These are phyloP conservation scores for Amauroascus niger DNA, from an alignment of 2,329 filamentous ascomycete species.

Conservation along the genomic window DNA sequence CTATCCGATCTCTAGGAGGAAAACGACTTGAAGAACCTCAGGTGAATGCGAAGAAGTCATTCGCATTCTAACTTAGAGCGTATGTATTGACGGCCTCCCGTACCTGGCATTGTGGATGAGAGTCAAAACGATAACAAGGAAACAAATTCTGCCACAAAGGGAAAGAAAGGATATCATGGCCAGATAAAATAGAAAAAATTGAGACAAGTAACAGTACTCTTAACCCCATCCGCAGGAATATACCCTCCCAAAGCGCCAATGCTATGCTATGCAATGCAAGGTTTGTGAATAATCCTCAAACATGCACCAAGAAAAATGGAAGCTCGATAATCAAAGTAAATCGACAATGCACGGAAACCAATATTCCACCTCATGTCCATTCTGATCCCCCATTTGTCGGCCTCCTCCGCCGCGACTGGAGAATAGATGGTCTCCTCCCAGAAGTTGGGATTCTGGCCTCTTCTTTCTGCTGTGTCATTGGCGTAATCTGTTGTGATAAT, in stretches of 20 bases:
- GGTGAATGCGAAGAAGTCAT: too few species aligned
- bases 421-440: constrained; percentile 28
- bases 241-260: constrained; percentile 21
- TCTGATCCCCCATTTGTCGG: constrained; percentile 32
- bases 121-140: too few species aligned
- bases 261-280: constrained; percentile 19
- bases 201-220: too few species aligned
- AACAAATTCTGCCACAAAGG: too few species aligned
- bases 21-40: too few species aligned
- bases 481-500: constrained; percentile 27
- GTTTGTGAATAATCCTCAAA: neutral
- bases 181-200: too few species aligned
- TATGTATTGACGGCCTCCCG: too few species aligned
- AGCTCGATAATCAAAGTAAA: neutral
- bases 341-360: neutral
- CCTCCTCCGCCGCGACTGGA: constrained; percentile 32
- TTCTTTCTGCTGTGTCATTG: constrained; percentile 32
- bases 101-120: too few species aligned
- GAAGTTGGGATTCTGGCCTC: constrained; percentile 28
- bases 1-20: too few species aligned
- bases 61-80: too few species aligned
- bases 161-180: neutral
- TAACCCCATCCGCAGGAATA: neutral
- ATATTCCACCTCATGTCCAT: constrained; percentile 23
- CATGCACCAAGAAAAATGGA: neutral